Conservation (phyloP, 2,329 filamentous ascomycete genomes). For the Fusarium sp. region DNA sequence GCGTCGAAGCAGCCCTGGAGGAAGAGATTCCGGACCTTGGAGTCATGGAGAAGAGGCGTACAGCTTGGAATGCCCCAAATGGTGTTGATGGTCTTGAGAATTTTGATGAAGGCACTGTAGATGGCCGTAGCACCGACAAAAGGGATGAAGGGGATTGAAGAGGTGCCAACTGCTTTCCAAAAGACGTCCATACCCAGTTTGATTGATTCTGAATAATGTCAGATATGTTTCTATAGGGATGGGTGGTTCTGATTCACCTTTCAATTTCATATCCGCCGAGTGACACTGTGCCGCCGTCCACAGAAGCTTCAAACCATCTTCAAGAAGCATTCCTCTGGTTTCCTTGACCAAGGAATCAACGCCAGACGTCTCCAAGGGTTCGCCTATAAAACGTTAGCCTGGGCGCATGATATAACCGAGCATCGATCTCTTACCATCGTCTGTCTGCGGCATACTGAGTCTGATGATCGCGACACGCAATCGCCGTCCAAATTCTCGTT, state of each 20-base stretch:
- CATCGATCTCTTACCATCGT: neutral
- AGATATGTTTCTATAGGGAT: rapidly evolving
- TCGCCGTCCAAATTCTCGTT: neutral
- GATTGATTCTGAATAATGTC: neutral
- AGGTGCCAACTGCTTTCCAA: neutral
- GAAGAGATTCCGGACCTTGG: neutral
- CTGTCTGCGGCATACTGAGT: neutral
- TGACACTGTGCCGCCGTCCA: neutral
- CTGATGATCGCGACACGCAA: neutral
- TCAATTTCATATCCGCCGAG: neutral
- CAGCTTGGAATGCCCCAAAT: neutral
- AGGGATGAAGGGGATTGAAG: neutral
- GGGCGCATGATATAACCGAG: neutral
- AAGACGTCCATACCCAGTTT: neutral
- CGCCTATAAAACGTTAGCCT: neutral
- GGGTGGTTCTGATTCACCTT: neutral
- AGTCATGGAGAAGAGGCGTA: neutral
- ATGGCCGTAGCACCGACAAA: neutral
- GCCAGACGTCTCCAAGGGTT: neutral
- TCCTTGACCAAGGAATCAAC: neutral
- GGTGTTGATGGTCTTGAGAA: neutral
- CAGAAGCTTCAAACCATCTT: neutral
- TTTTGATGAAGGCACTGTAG: neutral
- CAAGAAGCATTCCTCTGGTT: neutral
- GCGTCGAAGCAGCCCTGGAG: neutral